A percentile compares a stretch with the other conserved stretches of the same genome.
phyloP scores from a whole-genome alignment of 176 grass and related monocot genomes.

The maize (Zea mays) region DNA sequence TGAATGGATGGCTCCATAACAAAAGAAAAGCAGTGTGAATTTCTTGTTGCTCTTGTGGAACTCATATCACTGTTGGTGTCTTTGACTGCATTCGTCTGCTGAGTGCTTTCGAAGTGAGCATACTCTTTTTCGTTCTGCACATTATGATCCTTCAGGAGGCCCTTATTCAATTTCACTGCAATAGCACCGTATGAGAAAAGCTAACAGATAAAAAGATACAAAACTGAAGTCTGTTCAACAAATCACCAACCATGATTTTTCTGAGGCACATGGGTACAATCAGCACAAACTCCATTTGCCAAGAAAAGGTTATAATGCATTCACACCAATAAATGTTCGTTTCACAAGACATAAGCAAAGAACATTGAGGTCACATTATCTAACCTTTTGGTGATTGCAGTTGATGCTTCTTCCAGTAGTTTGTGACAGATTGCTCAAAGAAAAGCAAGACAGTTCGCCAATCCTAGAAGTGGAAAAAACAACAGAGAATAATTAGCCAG shows the following conservation, averaged over 20 bases:
- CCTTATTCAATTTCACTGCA: slow-evolving; percentile 44
- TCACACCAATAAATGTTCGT: slow-evolving; percentile 35
- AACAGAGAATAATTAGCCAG: slow-evolving; percentile 29
- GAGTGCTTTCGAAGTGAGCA: slow-evolving; percentile 33
- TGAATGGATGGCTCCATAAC: slow-evolving; percentile 48
- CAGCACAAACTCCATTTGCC: slow-evolving; percentile 38
- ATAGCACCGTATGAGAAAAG: slow-evolving; percentile 35
- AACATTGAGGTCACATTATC: slow-evolving; percentile 25
- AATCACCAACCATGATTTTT: slow-evolving; percentile 49
- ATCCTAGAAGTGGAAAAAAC: slow-evolving; percentile 49
- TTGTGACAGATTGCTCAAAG: slow-evolving; percentile 68
- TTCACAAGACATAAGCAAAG: slow-evolving; percentile 33
- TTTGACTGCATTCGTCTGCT: slow-evolving; percentile 41
- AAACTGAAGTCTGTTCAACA: slow-evolving; percentile 40
- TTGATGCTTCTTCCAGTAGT: slow-evolving; percentile 65
- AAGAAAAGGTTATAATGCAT: slow-evolving; percentile 37
- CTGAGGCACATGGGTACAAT: slow-evolving; percentile 30
- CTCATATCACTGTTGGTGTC: slow-evolving; percentile 38
- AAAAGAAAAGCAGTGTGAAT: slow-evolving; percentile 35
- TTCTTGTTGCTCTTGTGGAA: slow-evolving; percentile 40
- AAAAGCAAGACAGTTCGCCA: slow-evolving; percentile 79
- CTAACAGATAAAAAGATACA: slow-evolving; percentile 26
- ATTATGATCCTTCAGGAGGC: slow-evolving; percentile 38
- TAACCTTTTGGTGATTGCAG: slow-evolving; percentile 56
- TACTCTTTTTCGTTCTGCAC: slow-evolving; percentile 50